Conservation (phyloP, 768 basidiomycete species). For the Boletus rufocinnamomeus region DNA sequence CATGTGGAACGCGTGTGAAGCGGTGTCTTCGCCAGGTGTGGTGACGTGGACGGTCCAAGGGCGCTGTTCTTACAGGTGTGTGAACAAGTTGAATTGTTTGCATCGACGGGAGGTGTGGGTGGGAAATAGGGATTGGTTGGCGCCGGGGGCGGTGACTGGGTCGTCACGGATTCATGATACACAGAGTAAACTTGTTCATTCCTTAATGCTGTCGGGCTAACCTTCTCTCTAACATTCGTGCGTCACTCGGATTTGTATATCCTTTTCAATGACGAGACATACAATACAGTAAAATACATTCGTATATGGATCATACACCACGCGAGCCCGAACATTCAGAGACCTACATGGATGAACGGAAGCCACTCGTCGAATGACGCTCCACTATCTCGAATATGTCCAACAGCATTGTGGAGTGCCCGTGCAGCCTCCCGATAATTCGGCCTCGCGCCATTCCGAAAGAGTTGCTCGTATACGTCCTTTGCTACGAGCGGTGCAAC, state of each 20-base stretch:
- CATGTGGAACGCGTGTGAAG: slow-evolving; percentile 52
- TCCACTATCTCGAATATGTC: background rate
- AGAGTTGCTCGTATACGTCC: background rate
- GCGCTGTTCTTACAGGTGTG: no score
- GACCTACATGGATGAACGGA: background rate
- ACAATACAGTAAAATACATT: no score
- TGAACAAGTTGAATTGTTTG: no score
- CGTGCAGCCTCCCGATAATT: background rate
- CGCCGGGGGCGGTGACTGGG: no score
- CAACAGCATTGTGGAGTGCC: background rate
- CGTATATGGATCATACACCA: background rate
- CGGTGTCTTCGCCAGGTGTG: slow-evolving; percentile 54
- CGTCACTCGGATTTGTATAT: no score
- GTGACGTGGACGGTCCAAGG: background rate
- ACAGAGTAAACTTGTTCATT: no score
- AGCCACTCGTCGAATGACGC: background rate
- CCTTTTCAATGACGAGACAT: no score
- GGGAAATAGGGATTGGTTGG: no score
- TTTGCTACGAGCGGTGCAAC: background rate
- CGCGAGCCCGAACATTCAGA: background rate
- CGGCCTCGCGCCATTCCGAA: background rate
- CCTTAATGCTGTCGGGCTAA: no score
- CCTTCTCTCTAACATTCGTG: no score
- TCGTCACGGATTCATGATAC: no score
- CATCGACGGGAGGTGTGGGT: no score